Base-by-base conservation (phyloP, 2,329 filamentous ascomycete genomes). In the Lecanosticta acicola region DNA sequence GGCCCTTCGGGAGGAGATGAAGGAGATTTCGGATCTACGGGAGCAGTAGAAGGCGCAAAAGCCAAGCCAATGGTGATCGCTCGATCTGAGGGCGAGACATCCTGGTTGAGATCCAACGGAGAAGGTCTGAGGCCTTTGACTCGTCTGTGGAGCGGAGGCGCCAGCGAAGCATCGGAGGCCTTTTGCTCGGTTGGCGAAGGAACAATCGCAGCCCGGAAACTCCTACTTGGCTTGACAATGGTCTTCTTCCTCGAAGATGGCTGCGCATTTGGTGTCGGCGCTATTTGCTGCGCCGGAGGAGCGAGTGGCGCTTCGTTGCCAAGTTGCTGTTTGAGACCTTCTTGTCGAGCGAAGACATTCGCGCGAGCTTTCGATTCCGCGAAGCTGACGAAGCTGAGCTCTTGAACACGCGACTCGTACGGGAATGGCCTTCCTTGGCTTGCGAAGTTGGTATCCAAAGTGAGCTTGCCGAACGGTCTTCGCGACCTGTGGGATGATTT, bases 21-120 rank as follows among this genome's bases (percentile, higher is more conserved):
- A n/a, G n/a, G n/a, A n/a, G n/a, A n/a, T n/a, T n/a, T n/a, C n/a
- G n/a, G n/a, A 34, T 34, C 13, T 34, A 67, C 56, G 69, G 71
- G 57, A 66, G 76, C 33, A 63, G 68, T 55, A 37, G 77, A 74
- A 11, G 79, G 76, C 2, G 83, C 78, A 37, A 87, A 69, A 11
- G 78, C 76, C 41, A 88, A 80, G 10, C 84, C 84, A 53, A 87
- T 88, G 34, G 84, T 75, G 48, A 88, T 88, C 1, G 81, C 81
- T n/a, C 80, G 74, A 56, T 84, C 80, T 47, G 76, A 78, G 0
- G 84, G 84, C 11, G 84, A 86, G 3, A 86, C 71, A 50, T 80
- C 79, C 13, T 53, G 46, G 26, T 63, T 59, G 18, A 65, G 52
- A 17, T 58, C 48, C 37, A 64, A 45, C 8, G 46, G 59, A 19